Evolutionary conservation across 257 asterid species (phyloP).

Genomic region (Gynochthodes officinalis): DNA sequence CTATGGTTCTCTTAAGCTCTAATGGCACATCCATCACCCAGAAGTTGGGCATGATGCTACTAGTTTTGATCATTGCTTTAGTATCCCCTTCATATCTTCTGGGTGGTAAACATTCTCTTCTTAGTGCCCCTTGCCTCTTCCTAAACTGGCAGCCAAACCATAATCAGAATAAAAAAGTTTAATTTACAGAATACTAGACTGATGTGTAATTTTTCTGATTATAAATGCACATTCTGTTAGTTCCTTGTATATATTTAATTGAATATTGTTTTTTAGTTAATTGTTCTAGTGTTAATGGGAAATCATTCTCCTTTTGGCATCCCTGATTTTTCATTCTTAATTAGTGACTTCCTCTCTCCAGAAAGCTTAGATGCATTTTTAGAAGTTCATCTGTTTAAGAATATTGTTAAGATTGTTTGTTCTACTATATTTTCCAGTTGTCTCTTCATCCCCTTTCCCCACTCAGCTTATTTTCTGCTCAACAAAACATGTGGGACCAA

Average conservation of each 20-base stretch:
- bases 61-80: not conserved
- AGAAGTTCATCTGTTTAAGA: not conserved
- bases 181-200: not conserved
- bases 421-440: not conserved
- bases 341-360: not conserved
- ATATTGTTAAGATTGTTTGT: not conserved
- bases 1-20: not conserved
- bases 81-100: not conserved
- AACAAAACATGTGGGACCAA: not conserved
- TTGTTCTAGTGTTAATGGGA: not conserved
- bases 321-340: not conserved
- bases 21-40: not conserved
- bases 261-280: not conserved
- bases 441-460: too few species aligned
- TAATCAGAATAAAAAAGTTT: not conserved
- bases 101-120: not conserved
- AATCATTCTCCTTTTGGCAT: not conserved
- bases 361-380: too few species aligned
- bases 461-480: conserved; percentile 6
- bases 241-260: not conserved
- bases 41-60: not conserved
- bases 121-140: not conserved
- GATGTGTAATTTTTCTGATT: not conserved
- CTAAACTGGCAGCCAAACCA: not conserved
- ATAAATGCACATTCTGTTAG: not conserved